Percentiles rank a stretch among this genome's conserved stretches.
Evolutionary conservation across 306 rosid genomes (phyloP).

Genomic region (Carpinus viminea): DNA sequence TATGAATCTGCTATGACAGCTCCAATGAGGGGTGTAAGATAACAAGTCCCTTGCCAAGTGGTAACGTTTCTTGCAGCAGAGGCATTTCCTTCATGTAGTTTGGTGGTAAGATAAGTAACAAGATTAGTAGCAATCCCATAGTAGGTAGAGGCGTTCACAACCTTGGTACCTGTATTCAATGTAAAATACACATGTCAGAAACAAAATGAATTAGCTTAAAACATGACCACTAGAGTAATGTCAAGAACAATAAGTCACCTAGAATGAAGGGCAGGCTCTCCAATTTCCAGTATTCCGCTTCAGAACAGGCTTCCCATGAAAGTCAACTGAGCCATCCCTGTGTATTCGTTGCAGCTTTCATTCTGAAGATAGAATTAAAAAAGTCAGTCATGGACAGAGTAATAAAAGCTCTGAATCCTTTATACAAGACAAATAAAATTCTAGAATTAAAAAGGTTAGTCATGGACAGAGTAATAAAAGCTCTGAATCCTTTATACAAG

Average conservation of each 20-base stretch:
- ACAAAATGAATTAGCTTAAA: not conserved
- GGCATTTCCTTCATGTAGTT: constrained; percentile 85
- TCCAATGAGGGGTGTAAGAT: constrained; percentile 96
- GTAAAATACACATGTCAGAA: constrained; percentile 8
- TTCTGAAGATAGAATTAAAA: constrained; percentile 22
- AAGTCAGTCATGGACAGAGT: not conserved
- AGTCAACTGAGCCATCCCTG: constrained; percentile 62
- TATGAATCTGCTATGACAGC: constrained; percentile 94
- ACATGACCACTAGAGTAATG: not conserved
- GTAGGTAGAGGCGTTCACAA: constrained; percentile 93
- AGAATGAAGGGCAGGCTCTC: constrained; percentile 66
- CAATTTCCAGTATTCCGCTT: constrained; percentile 57
- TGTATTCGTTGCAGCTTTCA: constrained; percentile 34
- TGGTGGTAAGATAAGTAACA: constrained; percentile 84
- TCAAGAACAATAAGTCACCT: constrained; percentile 36
- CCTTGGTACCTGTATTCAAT: constrained; percentile 69
- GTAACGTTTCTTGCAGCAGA: constrained; percentile 93
- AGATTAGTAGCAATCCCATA: constrained; percentile 91
- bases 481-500: not conserved
- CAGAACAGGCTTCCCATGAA: constrained; percentile 44
- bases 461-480: not conserved
- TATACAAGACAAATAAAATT: not conserved
- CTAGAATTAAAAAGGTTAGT: not conserved
- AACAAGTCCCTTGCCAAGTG: constrained; percentile 98
- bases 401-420: not conserved